These are phyloP conservation scores for Boehmeria nivea DNA, from an alignment of 306 rosid species.

Conservation along the genomic window DNA sequence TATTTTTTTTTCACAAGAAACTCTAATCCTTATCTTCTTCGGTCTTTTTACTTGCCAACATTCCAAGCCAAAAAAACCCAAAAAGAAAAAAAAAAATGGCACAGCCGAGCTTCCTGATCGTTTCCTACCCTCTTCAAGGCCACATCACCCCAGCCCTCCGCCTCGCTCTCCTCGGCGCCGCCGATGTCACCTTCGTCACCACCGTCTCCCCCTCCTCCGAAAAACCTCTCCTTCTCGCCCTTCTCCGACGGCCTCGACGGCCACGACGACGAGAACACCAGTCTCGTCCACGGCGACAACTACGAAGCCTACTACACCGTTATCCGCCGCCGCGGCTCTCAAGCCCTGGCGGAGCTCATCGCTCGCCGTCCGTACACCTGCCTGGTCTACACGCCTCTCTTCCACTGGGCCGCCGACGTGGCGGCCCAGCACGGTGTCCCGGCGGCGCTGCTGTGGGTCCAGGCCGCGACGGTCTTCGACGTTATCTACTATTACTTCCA, in stretches of 20 bases:
- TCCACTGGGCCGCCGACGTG: slow-evolving; percentile 26
- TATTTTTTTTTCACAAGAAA: too few species aligned
- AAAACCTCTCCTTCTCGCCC: slow-evolving; percentile 8
- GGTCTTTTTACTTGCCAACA: too few species aligned
- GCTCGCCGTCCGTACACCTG: slow-evolving; percentile 19
- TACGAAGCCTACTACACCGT: background rate
- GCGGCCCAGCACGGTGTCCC: slow-evolving; percentile 19
- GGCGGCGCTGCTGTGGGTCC: slow-evolving; percentile 29
- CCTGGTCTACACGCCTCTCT: slow-evolving; percentile 16
- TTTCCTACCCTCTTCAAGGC: slow-evolving; percentile 23
- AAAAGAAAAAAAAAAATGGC: too few species aligned
- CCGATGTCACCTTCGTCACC: slow-evolving; percentile 20
- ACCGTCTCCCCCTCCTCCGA: background rate
- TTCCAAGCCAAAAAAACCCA: too few species aligned
- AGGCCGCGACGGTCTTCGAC: slow-evolving; percentile 31
- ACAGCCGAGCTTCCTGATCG: slow-evolving; percentile 15
- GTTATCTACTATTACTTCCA: slow-evolving; percentile 31
- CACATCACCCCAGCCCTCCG: slow-evolving; percentile 37
- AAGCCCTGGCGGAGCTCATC: slow-evolving; percentile 14
- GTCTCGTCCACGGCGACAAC: slow-evolving; percentile 3
- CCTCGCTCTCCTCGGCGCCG: slow-evolving; percentile 20
- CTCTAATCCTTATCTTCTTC: too few species aligned
- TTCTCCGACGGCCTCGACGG: slow-evolving; percentile 37
- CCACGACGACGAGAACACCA: too few species aligned
- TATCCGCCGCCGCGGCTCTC: slow-evolving; percentile 17